phyloP scores from a whole-genome alignment of 305 asterid genomes.

The Rubia occidens region DNA sequence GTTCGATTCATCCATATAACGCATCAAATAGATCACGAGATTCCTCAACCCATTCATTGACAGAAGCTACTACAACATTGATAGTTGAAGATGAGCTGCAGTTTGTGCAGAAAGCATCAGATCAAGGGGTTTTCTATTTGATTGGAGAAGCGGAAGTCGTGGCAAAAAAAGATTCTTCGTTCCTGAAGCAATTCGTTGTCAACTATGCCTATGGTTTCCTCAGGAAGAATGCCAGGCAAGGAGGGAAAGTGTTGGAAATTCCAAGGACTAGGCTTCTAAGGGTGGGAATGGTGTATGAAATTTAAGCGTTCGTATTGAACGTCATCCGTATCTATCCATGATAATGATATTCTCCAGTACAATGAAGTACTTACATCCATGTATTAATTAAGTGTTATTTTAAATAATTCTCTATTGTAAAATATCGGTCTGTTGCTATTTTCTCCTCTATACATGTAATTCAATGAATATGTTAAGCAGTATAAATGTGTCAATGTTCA shows the following conservation, averaged over 20 bases:
- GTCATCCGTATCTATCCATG: no score
- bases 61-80: not conserved
- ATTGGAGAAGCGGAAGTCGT: conserved; percentile 71
- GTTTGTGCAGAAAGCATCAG: conserved; percentile 38
- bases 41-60: conserved; percentile 13
- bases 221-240: conserved; percentile 66
- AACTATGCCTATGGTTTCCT: conserved; percentile 49
- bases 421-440: no score
- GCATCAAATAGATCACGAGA: not conserved
- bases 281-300: conserved; percentile 73
- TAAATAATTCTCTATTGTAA: no score
- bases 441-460: no score
- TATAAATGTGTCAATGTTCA: no score
- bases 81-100: conserved; percentile 4
- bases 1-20: conserved; percentile 33
- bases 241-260: conserved; percentile 51
- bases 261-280: conserved; percentile 55
- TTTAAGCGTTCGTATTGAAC: not conserved
- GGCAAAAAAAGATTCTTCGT: conserved; percentile 46
- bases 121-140: conserved; percentile 50
- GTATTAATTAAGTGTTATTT: no score
- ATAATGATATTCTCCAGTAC: no score
- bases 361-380: no score
- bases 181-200: conserved; percentile 44
- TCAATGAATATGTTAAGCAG: no score